Conservation (phyloP, 495 filamentous ascomycete species). For the Annulohypoxylon maeteangense region DNA sequence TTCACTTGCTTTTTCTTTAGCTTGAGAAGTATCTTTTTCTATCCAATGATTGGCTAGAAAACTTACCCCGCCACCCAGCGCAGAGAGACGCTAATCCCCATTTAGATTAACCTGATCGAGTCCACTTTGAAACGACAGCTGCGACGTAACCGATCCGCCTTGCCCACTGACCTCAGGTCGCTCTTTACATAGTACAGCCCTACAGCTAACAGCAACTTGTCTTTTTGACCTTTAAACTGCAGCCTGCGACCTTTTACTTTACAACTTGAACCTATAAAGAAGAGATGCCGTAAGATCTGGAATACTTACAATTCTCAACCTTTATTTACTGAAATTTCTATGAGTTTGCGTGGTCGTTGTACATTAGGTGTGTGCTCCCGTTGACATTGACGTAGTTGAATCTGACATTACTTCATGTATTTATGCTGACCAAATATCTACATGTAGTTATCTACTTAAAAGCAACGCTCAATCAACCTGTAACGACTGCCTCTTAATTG, state of each 20-base stretch:
- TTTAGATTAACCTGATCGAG: background rate
- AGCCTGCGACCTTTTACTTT: background rate
- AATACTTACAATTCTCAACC: slow-evolving; percentile 5
- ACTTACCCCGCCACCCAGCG: slow-evolving; percentile 18
- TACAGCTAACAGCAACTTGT: slow-evolving; percentile 13
- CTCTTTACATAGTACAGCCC: slow-evolving; percentile 12
- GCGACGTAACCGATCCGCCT: slow-evolving; percentile 37
- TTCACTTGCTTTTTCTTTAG: background rate
- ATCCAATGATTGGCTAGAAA: slow-evolving; percentile 13
- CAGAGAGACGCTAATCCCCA: background rate
- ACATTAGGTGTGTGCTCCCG: slow-evolving; percentile 6
- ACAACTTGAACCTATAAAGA: background rate
- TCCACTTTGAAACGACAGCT: slow-evolving; percentile 36
- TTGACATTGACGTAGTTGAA: background rate
- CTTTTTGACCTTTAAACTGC: slow-evolving; percentile 8
- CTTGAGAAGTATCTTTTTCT: background rate
- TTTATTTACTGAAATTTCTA: background rate
- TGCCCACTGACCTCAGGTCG: background rate
- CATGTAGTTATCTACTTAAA: background rate
- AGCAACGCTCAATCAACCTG: background rate
- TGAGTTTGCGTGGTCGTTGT: background rate
- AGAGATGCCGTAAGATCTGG: slow-evolving; percentile 19
- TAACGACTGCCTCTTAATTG: background rate
- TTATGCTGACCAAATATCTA: background rate
- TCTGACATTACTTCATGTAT: background rate